Percentiles rank a stretch among this genome's conserved stretches.
Conservation (phyloP, 202 grass and related monocot species). For the Hordeum pubiflorum region DNA sequence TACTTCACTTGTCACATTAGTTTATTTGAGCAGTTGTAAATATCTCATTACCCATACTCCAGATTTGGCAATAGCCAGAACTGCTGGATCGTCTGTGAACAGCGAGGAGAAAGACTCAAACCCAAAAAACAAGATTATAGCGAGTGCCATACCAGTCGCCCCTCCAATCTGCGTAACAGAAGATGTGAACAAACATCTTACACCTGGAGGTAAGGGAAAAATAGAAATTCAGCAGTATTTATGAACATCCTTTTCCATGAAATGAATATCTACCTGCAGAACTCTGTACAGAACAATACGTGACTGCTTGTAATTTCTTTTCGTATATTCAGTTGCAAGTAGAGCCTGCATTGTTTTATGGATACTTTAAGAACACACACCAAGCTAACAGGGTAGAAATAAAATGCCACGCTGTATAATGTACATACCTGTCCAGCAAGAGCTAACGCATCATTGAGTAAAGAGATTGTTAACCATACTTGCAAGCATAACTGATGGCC, state of each 20-base stretch:
- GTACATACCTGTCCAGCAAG: slow-evolving; percentile 77
- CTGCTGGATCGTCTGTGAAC: slow-evolving; percentile 64
- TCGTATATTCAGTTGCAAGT: slow-evolving; percentile 70
- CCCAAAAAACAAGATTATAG: slow-evolving; percentile 51
- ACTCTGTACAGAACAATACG: slow-evolving; percentile 57
- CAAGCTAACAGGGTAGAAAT: background rate
- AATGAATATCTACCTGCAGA: slow-evolving; percentile 44
- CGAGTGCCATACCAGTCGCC: slow-evolving; percentile 48
- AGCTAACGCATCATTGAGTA: slow-evolving; percentile 83
- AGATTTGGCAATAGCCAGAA: slow-evolving; percentile 55
- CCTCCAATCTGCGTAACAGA: slow-evolving; percentile 50
- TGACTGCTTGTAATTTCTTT: slow-evolving; percentile 62
- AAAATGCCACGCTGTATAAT: background rate
- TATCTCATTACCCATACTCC: slow-evolving; percentile 70
- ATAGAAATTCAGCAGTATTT: background rate
- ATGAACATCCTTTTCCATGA: background rate
- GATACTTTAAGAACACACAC: background rate
- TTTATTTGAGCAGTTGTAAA: slow-evolving; percentile 5
- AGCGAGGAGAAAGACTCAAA: slow-evolving; percentile 61
- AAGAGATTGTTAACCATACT: slow-evolving; percentile 77
- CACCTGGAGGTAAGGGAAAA: background rate
- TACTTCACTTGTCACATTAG: slow-evolving; percentile 3
- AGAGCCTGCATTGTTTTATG: slow-evolving; percentile 46
- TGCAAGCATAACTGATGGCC: slow-evolving; percentile 81
- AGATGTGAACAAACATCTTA: background rate